Base-by-base conservation (phyloP, 179 eudicot species). In the Nepenthes alata region DNA sequence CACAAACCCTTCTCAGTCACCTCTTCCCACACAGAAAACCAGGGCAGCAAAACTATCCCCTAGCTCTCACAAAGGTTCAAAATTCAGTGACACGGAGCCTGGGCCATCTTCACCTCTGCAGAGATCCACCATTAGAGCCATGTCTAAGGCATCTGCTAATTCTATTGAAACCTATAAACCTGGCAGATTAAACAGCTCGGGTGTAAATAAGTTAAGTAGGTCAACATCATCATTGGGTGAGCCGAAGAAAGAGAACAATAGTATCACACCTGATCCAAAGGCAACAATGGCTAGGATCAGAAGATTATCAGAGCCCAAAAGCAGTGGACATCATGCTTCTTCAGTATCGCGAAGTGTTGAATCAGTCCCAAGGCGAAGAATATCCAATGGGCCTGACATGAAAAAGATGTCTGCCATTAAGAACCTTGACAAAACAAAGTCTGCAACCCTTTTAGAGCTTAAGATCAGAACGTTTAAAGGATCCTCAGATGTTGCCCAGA, bases 291-390 rank as follows among this genome's bases (percentile, higher is more conserved):
- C 88, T 13, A 79, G 89, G 52, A 82, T 83, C 52, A 79, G 87
- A 82, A 85, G 95, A 76, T 76, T 94, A 68, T 94, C 99, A 35
- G 99, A 90, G 72, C 99, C 99, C 47, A 94, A 85, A 80, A 65
- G 25, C 64, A 74, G 63, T 68, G 67, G 58, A 52, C 65, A 66
- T 71, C 69, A 68, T 62, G 77, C 68, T 57, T 55, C 85, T 60
- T 56, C 78, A 14, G 67, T 66, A 64, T 57, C 77, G 1, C 74
- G 68, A 69, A 79, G 73, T 75, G 65, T 75, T 65, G 82, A 85
- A 68, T 66, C 73, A 49, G 73, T 72, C 39, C 60, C 83, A 41
- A 83, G 75, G 63, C 70, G 59, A 49, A 88, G 85, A 75, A 55
- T 61, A 50, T 73, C 78, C 37, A 67, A 74, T 62, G 85, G 60